These are phyloP conservation scores for Kodamaea alishanica DNA, from an alignment of 1,139 yeast species.

Conservation along the genomic window DNA sequence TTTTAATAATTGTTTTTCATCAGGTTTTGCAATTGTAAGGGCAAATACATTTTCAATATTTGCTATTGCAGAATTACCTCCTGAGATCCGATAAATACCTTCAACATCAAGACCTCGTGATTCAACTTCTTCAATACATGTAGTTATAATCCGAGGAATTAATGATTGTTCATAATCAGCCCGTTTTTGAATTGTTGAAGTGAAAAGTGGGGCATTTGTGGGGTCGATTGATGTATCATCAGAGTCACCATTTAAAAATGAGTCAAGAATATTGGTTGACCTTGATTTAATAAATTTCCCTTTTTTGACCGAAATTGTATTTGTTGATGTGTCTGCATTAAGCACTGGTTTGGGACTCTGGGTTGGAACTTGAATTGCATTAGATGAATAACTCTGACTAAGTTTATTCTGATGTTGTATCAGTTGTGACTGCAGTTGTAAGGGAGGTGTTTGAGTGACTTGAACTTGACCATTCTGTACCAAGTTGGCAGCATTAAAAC, in stretches of 20 bases:
- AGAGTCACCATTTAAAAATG: slow-evolving; percentile 21
- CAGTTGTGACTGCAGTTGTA: slow-evolving; percentile 4
- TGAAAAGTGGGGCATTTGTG: slow-evolving; percentile 31
- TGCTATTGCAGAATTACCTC: slow-evolving; percentile 75
- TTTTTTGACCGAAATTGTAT: slow-evolving; percentile 8
- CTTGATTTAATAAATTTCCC: slow-evolving; percentile 38
- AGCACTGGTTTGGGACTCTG: slow-evolving; percentile 8
- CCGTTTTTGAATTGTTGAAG: slow-evolving; percentile 54
- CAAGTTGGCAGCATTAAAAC: slow-evolving; percentile 14
- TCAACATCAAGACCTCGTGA: slow-evolving; percentile 66
- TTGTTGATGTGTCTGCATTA: background rate
- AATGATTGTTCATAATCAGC: slow-evolving; percentile 55
- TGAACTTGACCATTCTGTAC: slow-evolving; percentile 3
- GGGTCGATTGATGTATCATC: slow-evolving; percentile 13
- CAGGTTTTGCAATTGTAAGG: slow-evolving; percentile 24
- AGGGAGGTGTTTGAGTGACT: slow-evolving; percentile 3
- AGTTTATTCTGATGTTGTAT: slow-evolving; percentile 10
- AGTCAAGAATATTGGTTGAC: slow-evolving; percentile 46
- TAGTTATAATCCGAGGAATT: slow-evolving; percentile 68
- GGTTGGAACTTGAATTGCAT: slow-evolving; percentile 14
- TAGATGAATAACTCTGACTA: slow-evolving; percentile 15
- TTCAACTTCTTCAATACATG: slow-evolving; percentile 80
- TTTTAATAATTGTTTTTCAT: slow-evolving; percentile 37
- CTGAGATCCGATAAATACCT: slow-evolving; percentile 90
- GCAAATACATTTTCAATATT: slow-evolving; percentile 50